phyloP scores from a whole-genome alignment of 1,139 yeast genomes.

The Meyerozyma carpophila region DNA sequence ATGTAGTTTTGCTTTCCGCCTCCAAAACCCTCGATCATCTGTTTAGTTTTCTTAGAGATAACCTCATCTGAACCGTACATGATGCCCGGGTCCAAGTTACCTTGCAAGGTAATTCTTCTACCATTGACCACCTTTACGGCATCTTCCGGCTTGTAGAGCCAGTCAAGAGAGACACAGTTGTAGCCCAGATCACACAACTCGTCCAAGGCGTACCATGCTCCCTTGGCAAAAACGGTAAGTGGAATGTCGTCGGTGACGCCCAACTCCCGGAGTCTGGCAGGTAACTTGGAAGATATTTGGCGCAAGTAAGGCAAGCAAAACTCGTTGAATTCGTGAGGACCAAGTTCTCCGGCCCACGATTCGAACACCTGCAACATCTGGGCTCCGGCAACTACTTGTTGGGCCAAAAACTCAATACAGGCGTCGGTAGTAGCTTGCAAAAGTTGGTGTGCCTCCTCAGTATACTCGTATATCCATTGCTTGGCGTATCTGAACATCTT shows the following conservation, averaged over 20 bases:
- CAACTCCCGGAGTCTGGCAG: constrained; percentile 61
- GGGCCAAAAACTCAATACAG: constrained; percentile 87
- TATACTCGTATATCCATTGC: constrained; percentile 83
- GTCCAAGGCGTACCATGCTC: constrained; percentile 96
- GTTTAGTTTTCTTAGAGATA: constrained; percentile 74
- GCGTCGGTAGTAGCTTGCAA: constrained; percentile 81
- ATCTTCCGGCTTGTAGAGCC: constrained; percentile 82
- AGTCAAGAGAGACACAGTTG: constrained; percentile 84
- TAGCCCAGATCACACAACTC: constrained; percentile 81
- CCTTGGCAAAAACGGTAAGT: constrained; percentile 86
- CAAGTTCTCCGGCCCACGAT: constrained; percentile 97
- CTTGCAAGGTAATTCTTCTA: constrained; percentile 81
- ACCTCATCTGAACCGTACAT: constrained; percentile 85
- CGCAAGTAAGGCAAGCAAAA: constrained; percentile 84
- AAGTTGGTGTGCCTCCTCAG: constrained; percentile 65
- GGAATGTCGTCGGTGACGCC: constrained; percentile 75
- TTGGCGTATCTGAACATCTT: constrained; percentile 86
- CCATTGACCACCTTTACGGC: constrained; percentile 77
- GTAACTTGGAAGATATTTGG: constrained; percentile 69
- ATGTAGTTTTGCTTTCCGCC: constrained; percentile 90
- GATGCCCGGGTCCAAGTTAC: constrained; percentile 92
- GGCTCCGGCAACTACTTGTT: constrained; percentile 96
- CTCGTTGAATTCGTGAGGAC: constrained; percentile 81
- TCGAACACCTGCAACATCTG: constrained; percentile 96
- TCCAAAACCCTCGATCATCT: constrained; percentile 85